Evolutionary conservation across 495 filamentous ascomycete species (phyloP).

Genomic region (Cladorrhinum samala): DNA sequence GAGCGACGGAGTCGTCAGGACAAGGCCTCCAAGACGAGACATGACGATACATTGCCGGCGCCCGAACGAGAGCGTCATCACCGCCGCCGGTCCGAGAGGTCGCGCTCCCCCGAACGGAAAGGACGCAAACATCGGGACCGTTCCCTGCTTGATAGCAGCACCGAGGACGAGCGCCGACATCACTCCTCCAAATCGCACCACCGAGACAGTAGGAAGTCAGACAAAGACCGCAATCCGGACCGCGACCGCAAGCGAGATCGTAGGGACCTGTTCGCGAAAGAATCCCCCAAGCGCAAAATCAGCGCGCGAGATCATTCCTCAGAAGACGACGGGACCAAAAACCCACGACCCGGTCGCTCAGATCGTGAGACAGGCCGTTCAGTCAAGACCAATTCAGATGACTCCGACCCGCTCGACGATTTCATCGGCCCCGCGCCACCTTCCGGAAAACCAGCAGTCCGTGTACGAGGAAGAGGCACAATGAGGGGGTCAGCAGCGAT

Average conservation of each 20-base stretch:
- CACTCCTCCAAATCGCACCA: constrained; percentile 2
- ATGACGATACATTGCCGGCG: constrained; percentile 1
- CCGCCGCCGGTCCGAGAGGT: constrained; percentile 10
- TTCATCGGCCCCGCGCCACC: constrained; percentile 76
- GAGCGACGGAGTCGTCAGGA: too few species aligned
- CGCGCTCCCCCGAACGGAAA: constrained; percentile 18
- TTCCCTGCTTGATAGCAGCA: constrained; percentile 18
- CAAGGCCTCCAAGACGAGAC: too few species aligned
- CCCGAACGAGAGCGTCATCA: constrained; percentile 5
- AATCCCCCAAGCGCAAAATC: constrained; percentile 12
- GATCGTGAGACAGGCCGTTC: too few species aligned
- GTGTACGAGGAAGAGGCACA: constrained; percentile 71
- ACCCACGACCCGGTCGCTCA: neutral
- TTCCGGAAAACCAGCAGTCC: constrained; percentile 42
- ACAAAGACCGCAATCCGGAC: constrained; percentile 7
- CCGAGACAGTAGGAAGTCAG: constrained; percentile 5
- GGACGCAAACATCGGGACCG: constrained; percentile 19
- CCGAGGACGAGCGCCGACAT: neutral
- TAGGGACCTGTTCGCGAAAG: constrained; percentile 5
- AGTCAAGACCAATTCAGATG: constrained; percentile 30
- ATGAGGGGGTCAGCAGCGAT: constrained; percentile 55
- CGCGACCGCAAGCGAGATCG: neutral
- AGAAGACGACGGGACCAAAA: constrained; percentile 5
- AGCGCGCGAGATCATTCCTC: constrained; percentile 14
- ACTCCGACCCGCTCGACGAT: constrained; percentile 73